Percentiles rank a stretch among this genome's conserved stretches.
phyloP scores from a whole-genome alignment of 2,329 filamentous ascomycete species.

The Talaromyces verruculosus region DNA sequence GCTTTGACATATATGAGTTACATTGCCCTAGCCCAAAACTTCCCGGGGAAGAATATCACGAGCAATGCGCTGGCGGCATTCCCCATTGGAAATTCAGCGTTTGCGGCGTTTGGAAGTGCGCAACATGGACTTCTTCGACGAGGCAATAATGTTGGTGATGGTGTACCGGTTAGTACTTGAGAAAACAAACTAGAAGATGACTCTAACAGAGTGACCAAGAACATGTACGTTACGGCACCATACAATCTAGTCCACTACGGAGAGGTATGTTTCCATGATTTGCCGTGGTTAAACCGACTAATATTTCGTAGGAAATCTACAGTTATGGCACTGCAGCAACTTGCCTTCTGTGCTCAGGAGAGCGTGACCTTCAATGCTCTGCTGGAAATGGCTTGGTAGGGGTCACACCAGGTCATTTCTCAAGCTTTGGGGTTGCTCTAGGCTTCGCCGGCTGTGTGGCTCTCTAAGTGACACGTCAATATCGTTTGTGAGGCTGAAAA shows the following conservation, averaged over 20 bases:
- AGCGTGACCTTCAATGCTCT: not conserved
- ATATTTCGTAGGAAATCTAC: not conserved
- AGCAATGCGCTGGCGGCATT: slow-evolving; percentile 36
- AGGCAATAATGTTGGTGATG: not conserved
- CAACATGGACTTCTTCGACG: not conserved
- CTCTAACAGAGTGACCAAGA: not conserved
- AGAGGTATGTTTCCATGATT: not conserved
- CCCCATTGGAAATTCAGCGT: slow-evolving; percentile 31
- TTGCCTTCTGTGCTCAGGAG: not conserved
- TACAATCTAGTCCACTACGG: not conserved
- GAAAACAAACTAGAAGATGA: not conserved
- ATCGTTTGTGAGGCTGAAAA: not conserved
- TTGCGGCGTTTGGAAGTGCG: not conserved
- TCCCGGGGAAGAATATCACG: slow-evolving; percentile 31
- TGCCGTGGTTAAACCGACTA: not conserved
- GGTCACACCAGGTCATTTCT: not conserved
- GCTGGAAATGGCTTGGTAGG: not conserved
- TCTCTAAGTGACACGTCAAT: not conserved
- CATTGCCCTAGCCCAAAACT: slow-evolving; percentile 34
- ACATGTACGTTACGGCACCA: not conserved
- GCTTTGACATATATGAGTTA: slow-evolving; percentile 36
- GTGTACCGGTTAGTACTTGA: not conserved
- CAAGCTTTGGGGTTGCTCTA: not conserved
- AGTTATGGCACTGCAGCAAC: not conserved
- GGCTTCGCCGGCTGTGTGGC: not conserved